phyloP scores from a whole-genome alignment of 2,329 filamentous ascomycete genomes.

The Coleophoma cylindrospora region DNA sequence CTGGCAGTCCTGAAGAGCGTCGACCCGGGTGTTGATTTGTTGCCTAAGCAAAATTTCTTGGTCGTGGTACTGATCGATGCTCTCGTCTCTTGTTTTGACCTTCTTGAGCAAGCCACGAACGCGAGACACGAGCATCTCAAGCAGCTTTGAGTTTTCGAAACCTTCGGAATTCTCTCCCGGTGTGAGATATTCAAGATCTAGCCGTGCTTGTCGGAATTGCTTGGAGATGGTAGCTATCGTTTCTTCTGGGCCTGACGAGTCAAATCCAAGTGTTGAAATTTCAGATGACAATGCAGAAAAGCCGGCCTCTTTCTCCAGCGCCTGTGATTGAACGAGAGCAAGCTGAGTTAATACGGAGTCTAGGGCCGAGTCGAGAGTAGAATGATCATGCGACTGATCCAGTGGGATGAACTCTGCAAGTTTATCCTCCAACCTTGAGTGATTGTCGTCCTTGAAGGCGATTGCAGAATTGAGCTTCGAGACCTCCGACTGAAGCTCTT shows the following conservation, averaged over 20 bases:
- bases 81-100: slow-evolving; percentile 42
- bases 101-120: slow-evolving; percentile 44
- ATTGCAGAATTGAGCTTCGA: slow-evolving; percentile 16
- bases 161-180: slow-evolving; percentile 53
- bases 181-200: slow-evolving; percentile 58
- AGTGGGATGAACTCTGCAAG: slow-evolving; percentile 19
- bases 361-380: slow-evolving; percentile 22
- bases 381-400: slow-evolving; percentile 17
- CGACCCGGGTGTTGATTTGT: slow-evolving; percentile 48
- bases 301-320: slow-evolving; percentile 34
- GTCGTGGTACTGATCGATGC: slow-evolving; percentile 55
- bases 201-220: slow-evolving; percentile 49
- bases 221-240: slow-evolving; percentile 37
- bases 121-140: slow-evolving; percentile 47
- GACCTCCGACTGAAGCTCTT: slow-evolving; percentile 18
- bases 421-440: slow-evolving; percentile 20
- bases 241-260: slow-evolving; percentile 33
- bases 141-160: slow-evolving; percentile 40
- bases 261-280: slow-evolving; percentile 46
- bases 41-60: slow-evolving; percentile 50
- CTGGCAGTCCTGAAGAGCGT: slow-evolving; percentile 43
- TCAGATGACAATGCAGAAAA: slow-evolving; percentile 41
- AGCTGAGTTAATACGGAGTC: slow-evolving; percentile 25
- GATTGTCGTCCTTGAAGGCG: slow-evolving; percentile 20
- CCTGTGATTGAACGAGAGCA: slow-evolving; percentile 23